A percentile compares a stretch with the other conserved stretches of the same genome.
Evolutionary conservation across 2,329 filamentous ascomycete genomes (phyloP).

Genomic region (Pseudocercospora pini-densiflorae): DNA sequence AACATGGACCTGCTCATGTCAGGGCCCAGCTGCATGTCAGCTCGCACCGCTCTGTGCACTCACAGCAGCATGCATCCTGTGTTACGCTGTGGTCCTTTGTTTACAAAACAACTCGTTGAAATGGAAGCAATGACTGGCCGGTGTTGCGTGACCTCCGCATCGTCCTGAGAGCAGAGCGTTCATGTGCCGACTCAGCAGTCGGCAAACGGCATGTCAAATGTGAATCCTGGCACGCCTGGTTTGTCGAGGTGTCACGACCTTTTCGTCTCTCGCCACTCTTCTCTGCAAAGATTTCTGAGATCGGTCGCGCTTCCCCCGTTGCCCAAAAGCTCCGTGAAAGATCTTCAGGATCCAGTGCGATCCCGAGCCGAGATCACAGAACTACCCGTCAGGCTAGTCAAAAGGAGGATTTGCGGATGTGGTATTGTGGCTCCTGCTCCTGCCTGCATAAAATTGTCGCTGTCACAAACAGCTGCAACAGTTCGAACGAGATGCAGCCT

Average conservation of each 20-base stretch:
- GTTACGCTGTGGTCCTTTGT: too few species aligned
- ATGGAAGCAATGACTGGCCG: neutral
- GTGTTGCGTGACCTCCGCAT: neutral
- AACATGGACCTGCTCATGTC: too few species aligned
- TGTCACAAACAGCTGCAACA: neutral
- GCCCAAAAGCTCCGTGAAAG: neutral
- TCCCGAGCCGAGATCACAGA: constrained; percentile 7
- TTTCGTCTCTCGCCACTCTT: constrained; percentile 10
- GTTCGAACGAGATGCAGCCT: neutral
- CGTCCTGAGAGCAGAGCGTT: neutral
- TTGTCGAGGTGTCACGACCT: neutral
- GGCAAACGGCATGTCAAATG: constrained; percentile 13
- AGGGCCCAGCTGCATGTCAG: too few species aligned
- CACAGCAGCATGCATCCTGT: neutral
- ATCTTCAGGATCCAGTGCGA: constrained; percentile 7
- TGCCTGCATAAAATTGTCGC: constrained; percentile 3
- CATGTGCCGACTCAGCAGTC: neutral
- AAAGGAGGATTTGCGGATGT: constrained; percentile 10
- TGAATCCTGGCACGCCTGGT: too few species aligned
- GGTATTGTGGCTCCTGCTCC: neutral
- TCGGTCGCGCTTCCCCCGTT: constrained; percentile 1
- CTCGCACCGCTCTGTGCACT: neutral
- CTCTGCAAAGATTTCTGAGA: neutral
- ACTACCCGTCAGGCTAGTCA: neutral
- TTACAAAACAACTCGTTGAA: too few species aligned